Conservation (phyloP, 371 early-diverging fungal species). For the Syncephalastrum contaminatum region DNA sequence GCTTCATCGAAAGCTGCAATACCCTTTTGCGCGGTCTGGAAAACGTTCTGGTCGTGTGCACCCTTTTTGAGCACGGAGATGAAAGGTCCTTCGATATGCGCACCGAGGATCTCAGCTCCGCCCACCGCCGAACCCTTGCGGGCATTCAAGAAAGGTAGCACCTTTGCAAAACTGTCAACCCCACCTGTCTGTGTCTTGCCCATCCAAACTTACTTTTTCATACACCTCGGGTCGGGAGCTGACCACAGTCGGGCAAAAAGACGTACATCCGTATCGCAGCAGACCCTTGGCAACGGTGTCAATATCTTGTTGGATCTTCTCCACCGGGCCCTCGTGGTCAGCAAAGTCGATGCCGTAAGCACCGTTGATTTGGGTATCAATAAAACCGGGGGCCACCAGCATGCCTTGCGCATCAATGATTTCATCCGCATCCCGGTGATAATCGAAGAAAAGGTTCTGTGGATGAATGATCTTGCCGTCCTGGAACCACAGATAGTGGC, state of each 20-base stretch:
- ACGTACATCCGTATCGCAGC: slow-evolving; percentile 76
- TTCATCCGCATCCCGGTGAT: slow-evolving; percentile 64
- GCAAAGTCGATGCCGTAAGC: slow-evolving; percentile 88
- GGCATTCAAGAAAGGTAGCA: slow-evolving; percentile 66
- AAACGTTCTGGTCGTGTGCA: slow-evolving; percentile 73
- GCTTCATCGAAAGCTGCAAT: slow-evolving; percentile 67
- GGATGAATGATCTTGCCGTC: slow-evolving; percentile 81
- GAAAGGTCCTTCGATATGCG: slow-evolving; percentile 87
- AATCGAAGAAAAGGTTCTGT: slow-evolving; percentile 67
- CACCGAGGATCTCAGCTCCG: slow-evolving; percentile 82
- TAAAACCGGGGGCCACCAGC: slow-evolving; percentile 77
- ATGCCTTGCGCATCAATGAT: slow-evolving; percentile 75
- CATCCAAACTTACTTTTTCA: slow-evolving; percentile 51
- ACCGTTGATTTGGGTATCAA: slow-evolving; percentile 87
- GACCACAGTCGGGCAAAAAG: slow-evolving; percentile 85
- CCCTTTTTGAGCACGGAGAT: slow-evolving; percentile 60
- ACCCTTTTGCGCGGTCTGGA: slow-evolving; percentile 67
- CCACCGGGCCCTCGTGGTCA: slow-evolving; percentile 42
- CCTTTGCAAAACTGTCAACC: slow-evolving; percentile 17
- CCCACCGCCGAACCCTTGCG: slow-evolving; percentile 67
- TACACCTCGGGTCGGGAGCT: slow-evolving; percentile 76
- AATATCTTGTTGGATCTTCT: slow-evolving; percentile 49
- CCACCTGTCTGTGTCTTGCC: not conserved
- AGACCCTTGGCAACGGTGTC: slow-evolving; percentile 73
- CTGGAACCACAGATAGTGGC: slow-evolving; percentile 75